phyloP scores from a whole-genome alignment of 1,139 yeast species.

The Pichia inconspicua region DNA sequence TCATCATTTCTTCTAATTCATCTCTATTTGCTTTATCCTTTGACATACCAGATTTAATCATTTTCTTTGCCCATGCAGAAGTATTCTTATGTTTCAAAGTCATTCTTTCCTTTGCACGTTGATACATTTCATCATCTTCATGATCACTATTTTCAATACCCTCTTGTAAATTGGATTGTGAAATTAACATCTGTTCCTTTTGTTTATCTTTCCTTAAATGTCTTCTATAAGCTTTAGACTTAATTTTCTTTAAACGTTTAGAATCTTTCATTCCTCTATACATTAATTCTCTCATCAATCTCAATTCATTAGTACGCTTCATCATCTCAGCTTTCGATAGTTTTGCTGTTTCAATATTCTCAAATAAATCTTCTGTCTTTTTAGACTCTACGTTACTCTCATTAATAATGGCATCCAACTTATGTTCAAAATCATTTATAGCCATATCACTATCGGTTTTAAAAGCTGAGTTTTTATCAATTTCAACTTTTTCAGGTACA shows the following conservation, averaged over 20 bases:
- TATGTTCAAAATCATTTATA: constrained; percentile 58
- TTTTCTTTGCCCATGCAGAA: constrained; percentile 83
- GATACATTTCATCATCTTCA: constrained; percentile 58
- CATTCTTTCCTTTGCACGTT: constrained; percentile 90
- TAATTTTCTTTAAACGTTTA: constrained; percentile 84
- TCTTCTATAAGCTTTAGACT: constrained; percentile 82
- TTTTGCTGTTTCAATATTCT: constrained; percentile 78
- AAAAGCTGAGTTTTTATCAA: constrained; percentile 44
- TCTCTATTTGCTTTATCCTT: constrained; percentile 78
- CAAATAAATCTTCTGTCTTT: constrained; percentile 67
- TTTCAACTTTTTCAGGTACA: constrained; percentile 43
- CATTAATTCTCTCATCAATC: constrained; percentile 92
- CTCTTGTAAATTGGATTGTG: constrained; percentile 29
- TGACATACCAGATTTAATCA: constrained; percentile 84
- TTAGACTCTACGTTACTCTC: constrained; percentile 70
- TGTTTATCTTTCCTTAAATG: constrained; percentile 79
- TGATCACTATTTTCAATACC: constrained; percentile 41
- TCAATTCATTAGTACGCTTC: constrained; percentile 71
- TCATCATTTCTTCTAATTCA: constrained; percentile 89
- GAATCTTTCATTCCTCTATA: constrained; percentile 91
- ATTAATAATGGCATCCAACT: constrained; percentile 52
- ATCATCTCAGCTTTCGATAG: constrained; percentile 73
- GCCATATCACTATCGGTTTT: constrained; percentile 40
- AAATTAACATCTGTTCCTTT: constrained; percentile 58
- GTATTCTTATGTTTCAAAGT: constrained; percentile 81